These are phyloP conservation scores for Craspedostauros australis DNA, from an alignment of 108 stramenopile species.

Conservation along the genomic window DNA sequence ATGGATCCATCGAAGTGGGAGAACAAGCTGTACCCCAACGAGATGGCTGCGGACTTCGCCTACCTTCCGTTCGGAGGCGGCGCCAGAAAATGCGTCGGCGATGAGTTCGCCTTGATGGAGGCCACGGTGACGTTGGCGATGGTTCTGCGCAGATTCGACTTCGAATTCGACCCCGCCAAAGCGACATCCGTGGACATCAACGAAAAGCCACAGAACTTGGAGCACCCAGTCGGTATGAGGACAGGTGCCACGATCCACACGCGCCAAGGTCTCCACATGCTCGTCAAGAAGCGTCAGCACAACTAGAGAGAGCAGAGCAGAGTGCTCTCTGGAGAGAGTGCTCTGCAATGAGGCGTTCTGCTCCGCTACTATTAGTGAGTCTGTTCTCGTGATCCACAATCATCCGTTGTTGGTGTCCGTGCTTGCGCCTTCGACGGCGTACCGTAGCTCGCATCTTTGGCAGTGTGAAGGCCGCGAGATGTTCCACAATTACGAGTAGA, in stretches of 20 bases:
- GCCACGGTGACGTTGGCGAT: conserved; percentile 89
- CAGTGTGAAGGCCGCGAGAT: too few species aligned
- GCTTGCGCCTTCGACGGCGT: too few species aligned
- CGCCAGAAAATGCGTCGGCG: conserved; percentile 93
- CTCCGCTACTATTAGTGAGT: too few species aligned
- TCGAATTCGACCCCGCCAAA: conserved; percentile 76
- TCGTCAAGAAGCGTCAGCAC: conserved; percentile 67
- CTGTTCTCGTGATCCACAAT: too few species aligned
- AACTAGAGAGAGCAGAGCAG: too few species aligned
- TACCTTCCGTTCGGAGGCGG: conserved; percentile 91
- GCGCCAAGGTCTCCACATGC: conserved; percentile 83
- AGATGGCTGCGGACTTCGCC: conserved; percentile 86
- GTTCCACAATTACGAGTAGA: too few species aligned
- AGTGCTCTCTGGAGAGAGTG: too few species aligned
- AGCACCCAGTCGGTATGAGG: conserved; percentile 92
- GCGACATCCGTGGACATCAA: conserved; percentile 18
- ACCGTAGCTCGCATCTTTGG: too few species aligned
- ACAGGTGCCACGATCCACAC: conserved; percentile 98
- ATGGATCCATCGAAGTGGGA: conserved; percentile 86
- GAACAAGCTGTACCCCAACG: conserved; percentile 87
- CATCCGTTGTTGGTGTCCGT: too few species aligned
- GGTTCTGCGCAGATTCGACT: conserved; percentile 87
- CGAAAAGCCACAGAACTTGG: conserved; percentile 49
- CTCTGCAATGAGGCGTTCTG: too few species aligned
- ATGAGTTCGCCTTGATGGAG: conserved; percentile 94